These are phyloP conservation scores for Chaetomiaceae sp. DNA, from an alignment of 2,329 filamentous ascomycete genomes.

Conservation along the genomic window DNA sequence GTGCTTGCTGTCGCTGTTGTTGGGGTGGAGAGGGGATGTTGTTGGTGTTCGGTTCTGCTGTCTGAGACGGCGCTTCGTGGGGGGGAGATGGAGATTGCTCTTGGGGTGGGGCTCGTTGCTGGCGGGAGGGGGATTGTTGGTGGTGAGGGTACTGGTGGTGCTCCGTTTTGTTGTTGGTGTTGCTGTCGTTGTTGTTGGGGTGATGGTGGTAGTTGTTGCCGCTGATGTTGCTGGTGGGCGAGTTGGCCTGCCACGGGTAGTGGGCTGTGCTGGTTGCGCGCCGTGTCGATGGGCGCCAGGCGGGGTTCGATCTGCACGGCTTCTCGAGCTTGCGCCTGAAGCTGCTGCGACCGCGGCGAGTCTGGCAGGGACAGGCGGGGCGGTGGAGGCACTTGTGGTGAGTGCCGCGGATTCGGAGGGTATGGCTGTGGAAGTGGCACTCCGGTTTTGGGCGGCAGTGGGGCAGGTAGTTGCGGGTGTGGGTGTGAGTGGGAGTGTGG, in stretches of 20 bases:
- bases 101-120: conserved; percentile 38
- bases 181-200: neutral
- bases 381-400: conserved; percentile 22
- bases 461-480: conserved; percentile 22
- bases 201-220: too few relatives aligned
- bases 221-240: too few relatives aligned
- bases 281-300: conserved; percentile 39
- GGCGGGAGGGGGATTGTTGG: neutral
- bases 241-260: neutral
- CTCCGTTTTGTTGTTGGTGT: conserved; percentile 4
- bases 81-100: conserved; percentile 46
- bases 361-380: conserved; percentile 28
- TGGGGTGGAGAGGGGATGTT: too few relatives aligned
- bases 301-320: conserved; percentile 33
- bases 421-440: conserved; percentile 31
- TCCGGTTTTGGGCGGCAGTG: conserved; percentile 28
- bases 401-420: neutral
- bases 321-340: conserved; percentile 40
- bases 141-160: conserved; percentile 21
- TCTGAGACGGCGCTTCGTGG: conserved; percentile 34
- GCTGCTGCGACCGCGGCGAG: conserved; percentile 42
- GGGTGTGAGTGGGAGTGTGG: conserved; percentile 7
- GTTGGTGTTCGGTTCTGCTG: too few relatives aligned
- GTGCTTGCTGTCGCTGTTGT: conserved; percentile 16
- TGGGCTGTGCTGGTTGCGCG: conserved; percentile 27